Base-by-base conservation (phyloP, 2,329 filamentous ascomycete species). In the Sordariomycetes sp. region DNA sequence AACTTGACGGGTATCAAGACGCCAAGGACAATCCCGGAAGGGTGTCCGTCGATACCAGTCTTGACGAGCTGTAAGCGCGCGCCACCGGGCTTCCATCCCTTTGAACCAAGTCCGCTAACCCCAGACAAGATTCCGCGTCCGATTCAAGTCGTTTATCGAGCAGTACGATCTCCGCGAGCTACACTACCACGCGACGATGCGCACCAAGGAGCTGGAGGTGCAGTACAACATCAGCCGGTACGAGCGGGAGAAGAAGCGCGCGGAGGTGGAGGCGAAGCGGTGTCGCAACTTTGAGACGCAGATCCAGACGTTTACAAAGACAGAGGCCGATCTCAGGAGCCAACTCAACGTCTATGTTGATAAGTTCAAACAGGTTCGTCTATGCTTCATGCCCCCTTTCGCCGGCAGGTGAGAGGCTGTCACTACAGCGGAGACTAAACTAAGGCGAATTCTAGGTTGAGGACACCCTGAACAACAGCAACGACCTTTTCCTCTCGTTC, bases 331-430 rank as follows among this genome's bases (percentile, higher is more conserved):
- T 72, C 80, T 99, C 58, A 80, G 94, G 60, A 95, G 90, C 66
- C 94, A 99, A 73, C 84, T 99, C 66, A 97, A 97, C 71, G 93
- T 97, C 65, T 99, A 99, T 67, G 93, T 97, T 28, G 94, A 99
- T 70, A 99, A 97, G 76, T 97, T 97, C 76, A 97, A 97, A 78
- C 94, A 99, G 89, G 93, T 96, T 83, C 72, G 81, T 71, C 58
- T 61, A 18, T 6, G 5, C 7, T 62, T 61, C 61, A 59, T 65
- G 62, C 61, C 55, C 65, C 64, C 63, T 63, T 59, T 48, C 52
- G 28, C 16, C 25, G 18, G 40, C 7, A 46, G 16, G 40, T 16
- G 40, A n/a, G 40, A 3, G 3, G 18, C n/a, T 16, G 16, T 46
- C 12, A 16, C 37, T 16, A 43, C 16, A 14, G 3, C 16, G 7